phyloP scores from a whole-genome alignment of 352 stramenopile genomes.

The Phytophthora boehmeriae region DNA sequence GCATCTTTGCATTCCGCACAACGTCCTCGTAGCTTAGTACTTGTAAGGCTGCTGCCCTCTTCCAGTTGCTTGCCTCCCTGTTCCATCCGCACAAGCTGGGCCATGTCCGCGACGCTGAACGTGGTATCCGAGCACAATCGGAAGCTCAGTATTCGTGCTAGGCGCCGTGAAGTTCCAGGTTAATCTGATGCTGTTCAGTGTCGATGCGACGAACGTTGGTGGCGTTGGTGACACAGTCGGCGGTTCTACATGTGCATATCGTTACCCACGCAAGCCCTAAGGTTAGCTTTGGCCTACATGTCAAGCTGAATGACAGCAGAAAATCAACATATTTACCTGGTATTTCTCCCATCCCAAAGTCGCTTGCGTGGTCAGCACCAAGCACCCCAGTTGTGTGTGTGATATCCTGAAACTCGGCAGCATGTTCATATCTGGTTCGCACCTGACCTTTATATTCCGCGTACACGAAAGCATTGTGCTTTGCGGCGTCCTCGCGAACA shows the following conservation, averaged over 20 bases:
- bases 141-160: conserved; percentile 31
- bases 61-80: conserved; percentile 44
- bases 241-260: too few relatives aligned
- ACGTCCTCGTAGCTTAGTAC: conserved; percentile 60
- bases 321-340: conserved; percentile 30
- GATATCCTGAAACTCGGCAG: conserved; percentile 62
- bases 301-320: neutral
- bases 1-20: conserved; percentile 26
- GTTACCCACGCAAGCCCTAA: conserved; percentile 1
- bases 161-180: conserved; percentile 34
- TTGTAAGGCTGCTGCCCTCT: conserved; percentile 56
- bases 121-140: conserved; percentile 66
- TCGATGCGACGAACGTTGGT: conserved; percentile 41
- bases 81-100: conserved; percentile 36
- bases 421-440: conserved; percentile 62
- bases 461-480: conserved; percentile 49
- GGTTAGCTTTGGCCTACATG: neutral
- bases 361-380: conserved; percentile 20
- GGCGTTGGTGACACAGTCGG: conserved; percentile 36
- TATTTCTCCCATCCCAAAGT: conserved; percentile 53
- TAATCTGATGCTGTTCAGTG: conserved; percentile 54
- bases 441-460: conserved; percentile 59
- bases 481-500: conserved; percentile 43
- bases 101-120: conserved; percentile 55
- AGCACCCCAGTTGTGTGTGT: conserved; percentile 54